Evolutionary conservation across 2,329 filamentous ascomycete species (phyloP), one percentile per base, ranked within the genome.

Genomic region (Juglanconis oblonga): DNA sequence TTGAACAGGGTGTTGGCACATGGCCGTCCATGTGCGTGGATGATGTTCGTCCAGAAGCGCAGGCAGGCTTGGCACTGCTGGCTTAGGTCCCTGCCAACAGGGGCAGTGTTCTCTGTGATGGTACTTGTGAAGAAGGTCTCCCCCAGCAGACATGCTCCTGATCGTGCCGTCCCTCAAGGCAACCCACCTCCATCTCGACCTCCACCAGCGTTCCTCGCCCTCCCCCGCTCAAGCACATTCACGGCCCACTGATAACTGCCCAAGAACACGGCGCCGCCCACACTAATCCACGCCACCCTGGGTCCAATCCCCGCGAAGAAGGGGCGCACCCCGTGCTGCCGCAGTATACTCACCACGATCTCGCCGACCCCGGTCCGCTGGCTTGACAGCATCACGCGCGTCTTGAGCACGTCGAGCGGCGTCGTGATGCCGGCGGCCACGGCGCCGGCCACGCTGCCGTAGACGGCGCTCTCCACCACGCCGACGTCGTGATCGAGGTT

Each of bases 331-430:
- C 90, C 90, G 63, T 86, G 83, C 58, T 87, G 82, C 52, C 75
- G 77, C 69, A 87, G 77, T 60, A 97, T 90, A 24, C 80, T 77
- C 55, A 77, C 78, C 64, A 94, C 78, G 62, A 97, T 80, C 4
- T 74, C 72, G 38, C 77, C 72, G 64, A 86, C 81, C 11, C 80
- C 83, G 72, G 84, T 84, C 67, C 79, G 85, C 78, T 88, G 85
- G 69, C 86, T 83, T 13, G 90, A 89, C 67, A 99, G 79, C 95
- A 99, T 99, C 75, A 98, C 88, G 65, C 95, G 81, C 65, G 95
- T 99, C 85, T 99, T 99, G 66, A 99, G 80, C 64, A 99, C 95
- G 76, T 99, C 95, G 64, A 99, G 77, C 44, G 95, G 95, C 55
- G 95, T 99, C 31, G 95, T 99, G 61, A 94, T 72, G 0, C 85